A percentile compares a stretch with the other conserved stretches of the same genome.
Evolutionary conservation across 169 alveolate genomes (phyloP).

Genomic region (Theileria parva): DNA sequence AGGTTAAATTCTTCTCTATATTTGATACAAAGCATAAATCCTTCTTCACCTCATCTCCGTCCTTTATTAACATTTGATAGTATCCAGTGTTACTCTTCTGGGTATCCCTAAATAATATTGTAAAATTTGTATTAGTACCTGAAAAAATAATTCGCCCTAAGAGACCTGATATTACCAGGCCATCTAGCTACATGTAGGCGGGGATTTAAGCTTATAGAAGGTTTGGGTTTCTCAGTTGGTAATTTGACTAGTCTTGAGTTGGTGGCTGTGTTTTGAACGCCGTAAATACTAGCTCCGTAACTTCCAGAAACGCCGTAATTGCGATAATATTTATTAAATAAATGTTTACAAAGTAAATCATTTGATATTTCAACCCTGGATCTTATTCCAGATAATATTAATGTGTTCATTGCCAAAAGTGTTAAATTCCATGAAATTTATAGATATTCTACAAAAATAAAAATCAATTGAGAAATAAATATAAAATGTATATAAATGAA

Average conservation of each 20-base stretch:
- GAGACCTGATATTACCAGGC: conserved; percentile 75
- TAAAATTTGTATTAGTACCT: conserved; percentile 22
- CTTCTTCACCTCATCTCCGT: conserved; percentile 28
- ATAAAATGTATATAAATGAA: background rate
- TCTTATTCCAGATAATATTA: background rate
- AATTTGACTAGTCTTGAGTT: conserved; percentile 50
- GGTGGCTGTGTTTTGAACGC: conserved; percentile 41
- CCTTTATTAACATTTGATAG: conserved; percentile 59
- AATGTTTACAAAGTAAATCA: background rate
- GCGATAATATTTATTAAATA: conserved; percentile 23
- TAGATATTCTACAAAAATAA: background rate
- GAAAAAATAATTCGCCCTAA: conserved; percentile 72
- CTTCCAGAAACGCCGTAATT: conserved; percentile 65
- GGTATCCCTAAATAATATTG: conserved; percentile 17
- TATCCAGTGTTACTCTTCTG: conserved; percentile 65
- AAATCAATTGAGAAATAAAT: background rate
- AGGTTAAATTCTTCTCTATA: conserved; percentile 55
- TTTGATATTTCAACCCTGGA: background rate
- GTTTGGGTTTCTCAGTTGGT: conserved; percentile 30
- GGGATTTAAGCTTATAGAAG: conserved; percentile 60
- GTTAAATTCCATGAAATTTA: background rate
- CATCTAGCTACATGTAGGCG: conserved; percentile 71
- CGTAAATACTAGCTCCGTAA: conserved; percentile 66
- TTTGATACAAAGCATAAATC: conserved; percentile 75
- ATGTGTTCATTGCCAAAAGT: background rate